Conservation (phyloP, 768 basidiomycete genomes). For the Termitomyces sp. region DNA sequence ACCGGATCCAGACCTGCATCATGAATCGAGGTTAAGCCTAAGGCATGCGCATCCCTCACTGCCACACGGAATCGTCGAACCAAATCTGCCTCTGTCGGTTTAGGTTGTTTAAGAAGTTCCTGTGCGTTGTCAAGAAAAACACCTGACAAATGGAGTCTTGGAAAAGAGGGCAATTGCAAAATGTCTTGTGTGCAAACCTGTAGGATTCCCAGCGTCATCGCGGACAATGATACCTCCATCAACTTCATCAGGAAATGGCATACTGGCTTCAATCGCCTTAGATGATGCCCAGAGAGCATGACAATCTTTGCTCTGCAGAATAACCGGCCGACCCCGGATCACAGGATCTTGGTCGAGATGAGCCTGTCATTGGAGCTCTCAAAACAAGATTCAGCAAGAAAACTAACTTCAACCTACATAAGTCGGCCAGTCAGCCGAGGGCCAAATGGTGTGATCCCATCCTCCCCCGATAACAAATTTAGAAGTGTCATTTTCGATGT, state of each 20-base stretch:
- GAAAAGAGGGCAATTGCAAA: conserved; percentile 4
- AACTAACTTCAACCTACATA: conserved; percentile 42
- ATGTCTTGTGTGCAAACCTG: conserved; percentile 41
- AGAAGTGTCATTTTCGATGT: conserved; percentile 51
- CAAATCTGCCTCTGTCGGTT: conserved; percentile 61
- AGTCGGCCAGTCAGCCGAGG: conserved; percentile 56
- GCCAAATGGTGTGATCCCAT: conserved; percentile 89
- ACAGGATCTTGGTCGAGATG: conserved; percentile 72
- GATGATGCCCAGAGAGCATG: conserved; percentile 88
- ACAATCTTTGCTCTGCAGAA: conserved; percentile 82
- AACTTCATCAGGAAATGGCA: conserved; percentile 61
- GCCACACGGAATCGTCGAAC: conserved; percentile 57
- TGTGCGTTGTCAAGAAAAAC: conserved; percentile 88
- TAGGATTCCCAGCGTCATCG: conserved; percentile 62
- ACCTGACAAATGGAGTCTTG: conserved; percentile 35
- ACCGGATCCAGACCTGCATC: conserved; percentile 74
- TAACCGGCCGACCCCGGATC: conserved; percentile 64
- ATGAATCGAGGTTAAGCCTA: conserved; percentile 81
- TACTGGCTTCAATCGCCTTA: conserved; percentile 51
- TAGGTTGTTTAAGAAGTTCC: conserved; percentile 60
- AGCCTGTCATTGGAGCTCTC: conserved; percentile 36
- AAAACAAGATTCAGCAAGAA: background rate
- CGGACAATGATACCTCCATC: conserved; percentile 82
- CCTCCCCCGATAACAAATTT: conserved; percentile 77
- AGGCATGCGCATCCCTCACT: conserved; percentile 61